Base-by-base conservation (phyloP, 2,329 filamentous ascomycete genomes). In the Beauveria asiatica region DNA sequence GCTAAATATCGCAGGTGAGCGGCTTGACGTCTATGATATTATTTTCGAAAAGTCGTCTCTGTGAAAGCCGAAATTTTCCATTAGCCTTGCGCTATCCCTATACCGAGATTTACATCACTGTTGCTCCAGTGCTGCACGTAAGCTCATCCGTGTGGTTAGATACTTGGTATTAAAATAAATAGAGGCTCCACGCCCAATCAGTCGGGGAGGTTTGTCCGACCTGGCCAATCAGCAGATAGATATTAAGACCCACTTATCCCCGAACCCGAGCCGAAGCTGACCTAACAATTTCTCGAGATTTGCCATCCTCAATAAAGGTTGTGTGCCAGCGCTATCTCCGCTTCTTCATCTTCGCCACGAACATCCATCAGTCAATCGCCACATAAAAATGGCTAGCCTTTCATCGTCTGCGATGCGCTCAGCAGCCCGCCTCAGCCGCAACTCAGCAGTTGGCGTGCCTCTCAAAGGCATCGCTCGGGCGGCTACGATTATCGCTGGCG, bases 361-460 rank as follows among this genome's bases (percentile, higher is more conserved):
- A 61, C 50, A 55, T 49, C 30, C 49, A 54, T 54, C 33, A 65
- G 61, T 62, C 62, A 60, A 60, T 64, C 55, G 57, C 62, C 64
- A 56, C 63, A 57, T 61, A 64, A 64, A 56, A 67, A 89, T 89
- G 87, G 80, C 84, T 67, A 84, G 78, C 70, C 74, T 86, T 72
- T 81, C 87, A 74, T 85, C 88, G 62, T 81, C 82, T 70, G 83
- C 86, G 68, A 78, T 90, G 75, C 87, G 89, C 78, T 89, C 92
- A 80, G 88, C 87, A 67, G 85, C 89, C 64, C 80, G 82, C 70
- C 77, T 83, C 58, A 75, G 76, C 68, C 71, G 78, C 56, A 76
- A 72, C 68, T 68, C 77, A 51, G 68, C 75, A 42, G 61, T 77
- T 48, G 65, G 75, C 46, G 67, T 73, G 25, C 58, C 55, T 70